Percentiles rank a stretch among this genome's conserved stretches.
Evolutionary conservation across 2,329 filamentous ascomycete species (phyloP).

Genomic region (Alternaria novae-zelandiae): DNA sequence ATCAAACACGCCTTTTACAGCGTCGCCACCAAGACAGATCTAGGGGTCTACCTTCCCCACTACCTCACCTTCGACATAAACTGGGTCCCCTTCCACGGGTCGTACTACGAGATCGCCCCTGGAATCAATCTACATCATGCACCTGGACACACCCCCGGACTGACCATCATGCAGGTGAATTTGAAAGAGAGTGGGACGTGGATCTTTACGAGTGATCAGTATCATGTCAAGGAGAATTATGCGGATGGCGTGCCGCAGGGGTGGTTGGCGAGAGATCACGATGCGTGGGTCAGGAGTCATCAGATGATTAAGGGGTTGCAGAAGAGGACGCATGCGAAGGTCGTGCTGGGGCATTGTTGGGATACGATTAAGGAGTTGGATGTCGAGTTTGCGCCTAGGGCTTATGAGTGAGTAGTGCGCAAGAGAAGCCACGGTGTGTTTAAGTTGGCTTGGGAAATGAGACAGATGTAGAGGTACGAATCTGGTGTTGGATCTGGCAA

Average conservation of each 20-base stretch:
- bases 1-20: constrained; percentile 37
- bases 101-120: constrained; percentile 41
- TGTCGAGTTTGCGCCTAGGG: constrained; percentile 33
- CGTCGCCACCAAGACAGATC: constrained; percentile 45
- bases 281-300: constrained; percentile 42
- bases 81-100: constrained; percentile 44
- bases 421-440: not conserved
- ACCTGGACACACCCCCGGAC: constrained; percentile 47
- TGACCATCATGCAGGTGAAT: constrained; percentile 48
- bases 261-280: constrained; percentile 48
- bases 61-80: constrained; percentile 47
- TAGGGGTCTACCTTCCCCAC: constrained; percentile 45
- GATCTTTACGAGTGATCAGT: constrained; percentile 49
- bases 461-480: not conserved
- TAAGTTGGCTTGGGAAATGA: not conserved
- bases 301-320: constrained; percentile 39
- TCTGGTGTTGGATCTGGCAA: not conserved
- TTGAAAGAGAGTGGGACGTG: constrained; percentile 43
- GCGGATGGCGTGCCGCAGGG: constrained; percentile 44
- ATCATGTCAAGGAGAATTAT: constrained; percentile 48
- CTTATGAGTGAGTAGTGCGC: constrained; percentile 23
- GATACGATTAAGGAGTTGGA: constrained; percentile 33
- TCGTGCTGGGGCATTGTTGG: constrained; percentile 40
- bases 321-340: constrained; percentile 34
- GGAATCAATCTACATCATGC: constrained; percentile 45